Base-by-base conservation (phyloP, 805 yeast genomes). In the Wickerhamomyces bovis region DNA sequence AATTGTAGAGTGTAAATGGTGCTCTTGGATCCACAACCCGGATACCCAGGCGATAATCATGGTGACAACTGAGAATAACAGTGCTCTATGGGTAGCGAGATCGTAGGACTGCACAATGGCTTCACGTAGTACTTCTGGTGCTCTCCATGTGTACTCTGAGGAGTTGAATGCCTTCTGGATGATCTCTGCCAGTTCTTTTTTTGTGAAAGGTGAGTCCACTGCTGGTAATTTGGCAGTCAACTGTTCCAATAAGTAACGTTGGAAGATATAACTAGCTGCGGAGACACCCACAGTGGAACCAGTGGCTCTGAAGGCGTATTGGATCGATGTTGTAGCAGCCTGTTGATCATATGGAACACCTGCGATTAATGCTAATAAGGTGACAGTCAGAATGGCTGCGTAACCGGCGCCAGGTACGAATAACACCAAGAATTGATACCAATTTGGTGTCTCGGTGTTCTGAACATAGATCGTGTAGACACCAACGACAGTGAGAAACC, bases 241-340 rank as follows among this genome's bases (percentile, higher is more conserved):
- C 26, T 60, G 49, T 15, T 48, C 28, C 11, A 54, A 51, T 45
- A 83, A 68, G 10, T 69, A 59, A 43, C 70, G 69, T 57, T 80
- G 85, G 67, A 84, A 85, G 23, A 83, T 69, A 3, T 89, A 81
- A 19, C 85, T 75, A 0, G 86, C 81, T 12, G 81, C 55, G 1
- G 90, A 70, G 15, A 88, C 89, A 35, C 95, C 95, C 42, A 87
- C 65, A 0, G 94, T 85, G n/a, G 92, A 83, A 0, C 95, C 96
- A 1, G 89, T 82, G 10, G 92, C 83, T 58, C 95, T 74, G 69
- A 85, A 88, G 0, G 90, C 89, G 62, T 90, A 89, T 59, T 88
- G 95, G 48, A 90, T 85, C 0, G 96, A 86, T 0, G 97, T 89
- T 3, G 92, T 84, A 19, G 89, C 76, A 1, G 97, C 96, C 64